Evolutionary conservation across 805 yeast species (phyloP).

Genomic region (Phaffomyces antillensis): DNA sequence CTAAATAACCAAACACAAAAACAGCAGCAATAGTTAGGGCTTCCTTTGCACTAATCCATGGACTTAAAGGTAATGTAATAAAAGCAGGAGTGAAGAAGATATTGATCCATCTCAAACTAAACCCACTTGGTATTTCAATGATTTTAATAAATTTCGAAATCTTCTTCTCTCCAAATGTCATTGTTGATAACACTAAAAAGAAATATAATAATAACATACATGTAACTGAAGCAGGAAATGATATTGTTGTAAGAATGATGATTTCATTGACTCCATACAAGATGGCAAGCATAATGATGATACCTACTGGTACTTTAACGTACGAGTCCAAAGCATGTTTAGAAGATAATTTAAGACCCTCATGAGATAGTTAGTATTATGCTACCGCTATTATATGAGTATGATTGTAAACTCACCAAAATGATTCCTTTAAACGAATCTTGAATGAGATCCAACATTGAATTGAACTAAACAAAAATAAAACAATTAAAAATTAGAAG

Average conservation of each 20-base stretch:
- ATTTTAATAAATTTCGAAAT: constrained; percentile 21
- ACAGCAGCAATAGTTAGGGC: constrained; percentile 71
- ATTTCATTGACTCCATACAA: constrained; percentile 23
- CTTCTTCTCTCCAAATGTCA: constrained; percentile 29
- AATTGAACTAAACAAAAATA: too few relatives aligned
- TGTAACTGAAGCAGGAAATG: constrained; percentile 65
- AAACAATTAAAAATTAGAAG: too few relatives aligned
- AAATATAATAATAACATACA: constrained; percentile 57
- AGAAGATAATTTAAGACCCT: constrained; percentile 16
- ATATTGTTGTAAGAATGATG: constrained; percentile 26
- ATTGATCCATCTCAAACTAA: constrained; percentile 70
- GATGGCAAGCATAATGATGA: constrained; percentile 14
- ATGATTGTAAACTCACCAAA: background rate
- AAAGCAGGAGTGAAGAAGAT: constrained; percentile 75
- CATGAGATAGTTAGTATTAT: background rate
- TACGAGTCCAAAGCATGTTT: constrained; percentile 17
- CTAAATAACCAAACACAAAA: constrained; percentile 56
- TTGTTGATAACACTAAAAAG: constrained; percentile 33
- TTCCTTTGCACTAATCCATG: constrained; percentile 58
- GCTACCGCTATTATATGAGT: too few relatives aligned
- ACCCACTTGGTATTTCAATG: constrained; percentile 59
- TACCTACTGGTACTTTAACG: constrained; percentile 20
- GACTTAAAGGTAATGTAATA: constrained; percentile 60
- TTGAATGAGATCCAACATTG: too few relatives aligned
- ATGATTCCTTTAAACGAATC: background rate